These are phyloP conservation scores for Mercurialis annua DNA, from an alignment of 345 rosid genomes.

Conservation along the genomic window DNA sequence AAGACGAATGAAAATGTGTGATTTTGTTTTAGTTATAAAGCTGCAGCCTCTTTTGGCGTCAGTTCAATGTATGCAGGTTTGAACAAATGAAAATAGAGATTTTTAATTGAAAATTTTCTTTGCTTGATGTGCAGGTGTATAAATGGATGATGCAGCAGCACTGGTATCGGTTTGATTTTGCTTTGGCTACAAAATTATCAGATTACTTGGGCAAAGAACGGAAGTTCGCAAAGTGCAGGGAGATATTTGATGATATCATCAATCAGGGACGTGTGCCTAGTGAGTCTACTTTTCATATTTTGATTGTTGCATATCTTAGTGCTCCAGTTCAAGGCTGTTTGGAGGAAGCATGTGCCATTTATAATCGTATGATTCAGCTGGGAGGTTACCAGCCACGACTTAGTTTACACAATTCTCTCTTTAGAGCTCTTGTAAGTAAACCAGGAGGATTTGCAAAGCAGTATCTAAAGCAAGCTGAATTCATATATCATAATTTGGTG, in stretches of 20 bases:
- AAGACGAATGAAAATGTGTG: neutral
- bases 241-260: constrained; percentile 72
- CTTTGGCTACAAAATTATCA: constrained; percentile 79
- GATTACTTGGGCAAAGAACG: constrained; percentile 80
- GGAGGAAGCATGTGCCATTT: constrained; percentile 75
- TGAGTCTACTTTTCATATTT: constrained; percentile 80
- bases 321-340: constrained; percentile 61
- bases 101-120: constrained; percentile 1
- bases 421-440: constrained; percentile 61
- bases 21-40: neutral
- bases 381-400: constrained; percentile 78
- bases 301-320: constrained; percentile 75
- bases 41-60: neutral
- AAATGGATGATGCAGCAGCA: constrained; percentile 88
- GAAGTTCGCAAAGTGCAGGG: constrained; percentile 70
- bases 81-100: neutral
- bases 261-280: constrained; percentile 89
- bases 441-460: constrained; percentile 50
- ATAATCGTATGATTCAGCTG: constrained; percentile 84
- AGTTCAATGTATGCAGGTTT: neutral
- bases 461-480: constrained; percentile 79
- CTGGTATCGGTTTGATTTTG: constrained; percentile 85
- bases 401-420: constrained; percentile 71
- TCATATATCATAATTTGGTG: constrained; percentile 69
- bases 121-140: constrained; percentile 53